A percentile compares a stretch with the other conserved stretches of the same genome.
phyloP scores from a whole-genome alignment of 176 grass and related monocot genomes.

The Aegilops longissima region DNA sequence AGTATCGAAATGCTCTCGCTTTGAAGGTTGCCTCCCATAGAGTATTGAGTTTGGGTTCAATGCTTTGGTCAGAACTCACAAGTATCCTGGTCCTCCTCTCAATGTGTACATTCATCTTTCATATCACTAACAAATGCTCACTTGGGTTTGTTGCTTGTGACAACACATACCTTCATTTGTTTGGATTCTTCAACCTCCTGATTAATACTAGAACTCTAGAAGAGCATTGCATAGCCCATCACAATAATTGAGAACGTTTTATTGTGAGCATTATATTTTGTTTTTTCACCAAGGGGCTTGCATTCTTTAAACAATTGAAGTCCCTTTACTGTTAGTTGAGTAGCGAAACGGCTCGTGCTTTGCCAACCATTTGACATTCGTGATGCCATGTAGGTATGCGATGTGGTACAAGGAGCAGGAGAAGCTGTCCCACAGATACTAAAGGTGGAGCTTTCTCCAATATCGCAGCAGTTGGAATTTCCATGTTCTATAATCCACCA shows the following conservation, averaged over 20 bases:
- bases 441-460: not conserved
- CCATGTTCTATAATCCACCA: conserved; percentile 19
- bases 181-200: not conserved
- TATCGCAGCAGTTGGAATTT: conserved; percentile 4
- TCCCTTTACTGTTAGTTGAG: not conserved
- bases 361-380: not conserved
- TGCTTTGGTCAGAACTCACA: not conserved
- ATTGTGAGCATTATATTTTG: not conserved
- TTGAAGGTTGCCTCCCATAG: not conserved
- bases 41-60: not conserved
- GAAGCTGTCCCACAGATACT: conserved; percentile 89
- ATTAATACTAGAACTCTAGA: not conserved
- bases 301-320: not conserved
- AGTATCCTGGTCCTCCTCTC: not conserved
- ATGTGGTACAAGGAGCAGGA: conserved; percentile 92
- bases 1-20: not conserved
- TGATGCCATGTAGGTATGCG: conserved; percentile 60
- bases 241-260: not conserved
- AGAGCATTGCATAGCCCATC: not conserved
- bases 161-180: not conserved
- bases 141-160: not conserved
- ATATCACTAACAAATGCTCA: not conserved
- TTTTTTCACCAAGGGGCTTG: not conserved
- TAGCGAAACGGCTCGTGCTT: not conserved
- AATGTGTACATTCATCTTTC: not conserved